Evolutionary conservation across 1,284 basidiomycete genomes (phyloP).

Genomic region (Golubevia sp.): DNA sequence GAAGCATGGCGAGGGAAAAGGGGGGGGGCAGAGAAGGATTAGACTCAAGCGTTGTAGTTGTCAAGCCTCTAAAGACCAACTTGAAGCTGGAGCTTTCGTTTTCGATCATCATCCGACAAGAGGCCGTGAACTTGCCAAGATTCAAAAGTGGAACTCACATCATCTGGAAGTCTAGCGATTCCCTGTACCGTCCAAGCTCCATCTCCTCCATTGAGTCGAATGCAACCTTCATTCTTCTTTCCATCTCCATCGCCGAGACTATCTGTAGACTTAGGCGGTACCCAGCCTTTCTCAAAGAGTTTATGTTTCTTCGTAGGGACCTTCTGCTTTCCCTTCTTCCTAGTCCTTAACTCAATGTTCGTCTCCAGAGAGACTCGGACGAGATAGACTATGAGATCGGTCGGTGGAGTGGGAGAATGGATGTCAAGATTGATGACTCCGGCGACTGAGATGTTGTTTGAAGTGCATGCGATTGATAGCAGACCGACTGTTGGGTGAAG

Average conservation of each 20-base stretch:
- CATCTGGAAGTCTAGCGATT: constrained; percentile 56
- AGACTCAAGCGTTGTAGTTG: too few species aligned
- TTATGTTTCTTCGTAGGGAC: constrained; percentile 52
- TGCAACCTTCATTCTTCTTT: constrained; percentile 44
- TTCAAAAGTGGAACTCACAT: constrained; percentile 10
- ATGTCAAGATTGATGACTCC: constrained; percentile 60
- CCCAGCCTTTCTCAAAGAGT: constrained; percentile 55
- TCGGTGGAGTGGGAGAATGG: constrained; percentile 50
- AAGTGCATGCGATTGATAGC: constrained; percentile 54
- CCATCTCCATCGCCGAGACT: constrained; percentile 39
- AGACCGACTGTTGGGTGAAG: constrained; percentile 58
- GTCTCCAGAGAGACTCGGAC: constrained; percentile 55
- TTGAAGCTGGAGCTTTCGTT: too few species aligned
- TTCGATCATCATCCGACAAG: too few species aligned
- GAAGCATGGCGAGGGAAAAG: not conserved
- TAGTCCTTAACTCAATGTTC: constrained; percentile 48
- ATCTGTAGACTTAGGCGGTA: constrained; percentile 43
- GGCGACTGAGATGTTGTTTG: constrained; percentile 59
- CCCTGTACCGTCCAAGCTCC: constrained; percentile 58
- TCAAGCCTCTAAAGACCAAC: too few species aligned
- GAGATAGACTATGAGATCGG: constrained; percentile 54
- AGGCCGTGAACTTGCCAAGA: too few species aligned
- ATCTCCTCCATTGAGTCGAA: constrained; percentile 32
- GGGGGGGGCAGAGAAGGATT: not conserved
- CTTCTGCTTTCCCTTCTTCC: constrained; percentile 41